Evolutionary conservation across 257 asterid genomes (phyloP).

Genomic region (Nemophila menziesii): DNA sequence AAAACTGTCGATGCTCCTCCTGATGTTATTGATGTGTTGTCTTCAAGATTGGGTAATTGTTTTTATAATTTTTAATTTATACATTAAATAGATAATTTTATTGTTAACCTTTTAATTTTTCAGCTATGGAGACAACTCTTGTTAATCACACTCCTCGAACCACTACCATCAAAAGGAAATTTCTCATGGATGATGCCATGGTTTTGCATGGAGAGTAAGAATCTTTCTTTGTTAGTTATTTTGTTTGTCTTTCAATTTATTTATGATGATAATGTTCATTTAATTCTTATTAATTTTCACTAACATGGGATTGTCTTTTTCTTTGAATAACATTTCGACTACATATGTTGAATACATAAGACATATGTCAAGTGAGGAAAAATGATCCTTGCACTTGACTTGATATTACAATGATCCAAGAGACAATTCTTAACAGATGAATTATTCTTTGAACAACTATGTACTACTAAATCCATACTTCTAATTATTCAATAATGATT

Average conservation of each 20-base stretch:
- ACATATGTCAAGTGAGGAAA: constrained; percentile 68
- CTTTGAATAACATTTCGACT: constrained; percentile 50
- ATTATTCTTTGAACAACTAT: constrained; percentile 38
- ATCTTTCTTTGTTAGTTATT: background rate
- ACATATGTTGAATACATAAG: constrained; percentile 58
- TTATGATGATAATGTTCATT: background rate
- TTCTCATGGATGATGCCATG: constrained; percentile 87
- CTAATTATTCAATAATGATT: constrained; percentile 1
- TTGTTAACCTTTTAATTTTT: constrained; percentile 6
- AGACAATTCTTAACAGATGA: constrained; percentile 56
- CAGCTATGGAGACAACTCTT: constrained; percentile 52
- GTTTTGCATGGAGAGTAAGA: constrained; percentile 63
- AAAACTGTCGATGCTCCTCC: constrained; percentile 60
- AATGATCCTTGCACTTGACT: constrained; percentile 78
- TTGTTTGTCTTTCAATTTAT: too few species aligned
- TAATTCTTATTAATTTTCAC: constrained; percentile 1
- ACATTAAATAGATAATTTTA: constrained; percentile 5
- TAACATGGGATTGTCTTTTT: constrained; percentile 15
- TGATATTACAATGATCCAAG: constrained; percentile 58
- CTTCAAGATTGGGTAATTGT: constrained; percentile 74
- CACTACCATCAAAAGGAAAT: constrained; percentile 62
- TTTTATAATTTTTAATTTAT: constrained; percentile 3
- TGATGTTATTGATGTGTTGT: constrained; percentile 84
- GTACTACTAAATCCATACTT: constrained; percentile 38
- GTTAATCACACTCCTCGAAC: constrained; percentile 52